Conservation (phyloP, 495 filamentous ascomycete genomes). For the Aspergillus olivimuriae region DNA sequence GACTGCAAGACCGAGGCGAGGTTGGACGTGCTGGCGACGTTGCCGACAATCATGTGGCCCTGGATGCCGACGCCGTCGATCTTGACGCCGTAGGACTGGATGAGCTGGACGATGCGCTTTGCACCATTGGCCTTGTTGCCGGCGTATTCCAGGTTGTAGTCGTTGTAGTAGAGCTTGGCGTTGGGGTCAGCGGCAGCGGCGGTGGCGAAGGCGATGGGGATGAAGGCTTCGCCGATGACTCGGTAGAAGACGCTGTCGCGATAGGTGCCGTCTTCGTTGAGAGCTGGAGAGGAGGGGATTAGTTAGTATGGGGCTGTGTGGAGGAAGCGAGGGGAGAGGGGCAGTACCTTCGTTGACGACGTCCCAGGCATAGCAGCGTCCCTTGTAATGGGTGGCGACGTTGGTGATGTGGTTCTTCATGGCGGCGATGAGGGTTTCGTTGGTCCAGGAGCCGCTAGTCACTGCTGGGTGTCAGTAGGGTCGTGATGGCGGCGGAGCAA, state of each 20-base stretch:
- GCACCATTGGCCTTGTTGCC: conserved; percentile 42
- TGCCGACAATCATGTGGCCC: conserved; percentile 53
- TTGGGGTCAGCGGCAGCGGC: conserved; percentile 43
- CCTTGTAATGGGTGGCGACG: conserved; percentile 49
- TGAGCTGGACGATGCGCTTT: conserved; percentile 44
- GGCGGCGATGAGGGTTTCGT: conserved; percentile 43
- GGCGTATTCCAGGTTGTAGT: conserved; percentile 57
- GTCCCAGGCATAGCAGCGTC: conserved; percentile 44
- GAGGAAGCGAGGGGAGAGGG: not conserved
- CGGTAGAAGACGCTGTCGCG: conserved; percentile 37
- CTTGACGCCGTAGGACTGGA: conserved; percentile 45
- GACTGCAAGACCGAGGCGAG: conserved; percentile 43
- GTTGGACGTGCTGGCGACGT: conserved; percentile 38
- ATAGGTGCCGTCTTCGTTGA: conserved; percentile 42
- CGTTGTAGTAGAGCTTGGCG: conserved; percentile 60
- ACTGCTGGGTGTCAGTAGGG: conserved; percentile 25
- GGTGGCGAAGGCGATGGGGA: conserved; percentile 40
- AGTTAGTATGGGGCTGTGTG: not conserved
- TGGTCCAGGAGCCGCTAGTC: conserved; percentile 47
- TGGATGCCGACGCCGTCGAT: conserved; percentile 65
- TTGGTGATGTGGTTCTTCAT: conserved; percentile 46
- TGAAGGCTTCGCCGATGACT: conserved; percentile 36
- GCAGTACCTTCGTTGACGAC: conserved; percentile 34
- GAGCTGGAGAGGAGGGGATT: conserved; percentile 13
- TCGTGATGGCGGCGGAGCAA: not conserved